These are phyloP conservation scores for Verticillium isaacii DNA, from an alignment of 2,329 filamentous ascomycete species.

Conservation along the genomic window DNA sequence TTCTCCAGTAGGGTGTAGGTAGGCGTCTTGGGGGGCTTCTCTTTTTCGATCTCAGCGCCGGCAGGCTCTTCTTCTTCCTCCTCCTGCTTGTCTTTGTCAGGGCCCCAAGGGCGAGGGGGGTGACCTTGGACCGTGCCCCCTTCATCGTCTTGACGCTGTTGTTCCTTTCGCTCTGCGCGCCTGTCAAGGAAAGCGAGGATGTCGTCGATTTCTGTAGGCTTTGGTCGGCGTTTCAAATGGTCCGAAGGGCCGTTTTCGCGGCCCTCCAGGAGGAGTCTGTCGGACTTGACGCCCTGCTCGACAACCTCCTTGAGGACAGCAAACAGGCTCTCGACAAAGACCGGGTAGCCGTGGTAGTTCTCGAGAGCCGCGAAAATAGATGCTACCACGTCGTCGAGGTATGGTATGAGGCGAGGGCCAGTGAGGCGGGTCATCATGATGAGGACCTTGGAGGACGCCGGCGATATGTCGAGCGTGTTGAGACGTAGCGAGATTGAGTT, in stretches of 20 bases:
- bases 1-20: slow-evolving; percentile 77
- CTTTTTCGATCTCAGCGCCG: slow-evolving; percentile 17
- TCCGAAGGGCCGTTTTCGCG: slow-evolving; percentile 27
- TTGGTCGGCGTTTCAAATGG: slow-evolving; percentile 34
- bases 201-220: slow-evolving; percentile 32
- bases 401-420: slow-evolving; percentile 76
- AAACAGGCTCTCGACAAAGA: slow-evolving; percentile 82
- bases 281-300: slow-evolving; percentile 67
- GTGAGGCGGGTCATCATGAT: slow-evolving; percentile 91
- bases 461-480: slow-evolving; percentile 88
- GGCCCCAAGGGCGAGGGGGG: slow-evolving; percentile 28
- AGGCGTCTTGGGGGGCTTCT: slow-evolving; percentile 65
- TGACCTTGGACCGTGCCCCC: slow-evolving; percentile 29
- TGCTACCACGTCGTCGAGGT: slow-evolving; percentile 84
- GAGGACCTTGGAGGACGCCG: slow-evolving; percentile 83
- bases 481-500: slow-evolving; percentile 86
- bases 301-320: slow-evolving; percentile 77
- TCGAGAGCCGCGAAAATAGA: slow-evolving; percentile 93
- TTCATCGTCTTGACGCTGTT: slow-evolving; percentile 21
- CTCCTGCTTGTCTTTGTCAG: slow-evolving; percentile 8
- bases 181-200: slow-evolving; percentile 59
- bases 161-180: slow-evolving; percentile 29
- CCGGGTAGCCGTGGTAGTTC: slow-evolving; percentile 87
- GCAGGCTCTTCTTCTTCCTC: slow-evolving; percentile 14
- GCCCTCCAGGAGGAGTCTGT: slow-evolving; percentile 41